phyloP scores from a whole-genome alignment of 768 basidiomycete genomes.

The Agaricus bisporus region DNA sequence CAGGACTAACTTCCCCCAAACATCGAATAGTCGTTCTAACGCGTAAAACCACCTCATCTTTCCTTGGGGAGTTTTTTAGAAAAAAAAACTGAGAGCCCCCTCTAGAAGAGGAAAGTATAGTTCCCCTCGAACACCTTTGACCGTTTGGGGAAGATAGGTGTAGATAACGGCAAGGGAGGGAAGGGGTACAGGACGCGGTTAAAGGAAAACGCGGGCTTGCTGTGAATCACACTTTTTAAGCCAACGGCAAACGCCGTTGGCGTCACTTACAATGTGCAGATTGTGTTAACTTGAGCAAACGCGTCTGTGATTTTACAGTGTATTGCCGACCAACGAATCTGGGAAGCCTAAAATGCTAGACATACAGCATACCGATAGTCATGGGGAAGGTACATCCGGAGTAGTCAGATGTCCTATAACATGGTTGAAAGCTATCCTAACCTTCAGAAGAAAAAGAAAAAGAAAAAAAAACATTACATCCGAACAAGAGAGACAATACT shows the following conservation, averaged over 20 bases:
- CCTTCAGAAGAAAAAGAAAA: no score
- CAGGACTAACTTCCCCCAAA: constrained; percentile 19
- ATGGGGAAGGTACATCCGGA: no score
- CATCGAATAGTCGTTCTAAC: constrained; percentile 19
- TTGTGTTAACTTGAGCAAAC: no score
- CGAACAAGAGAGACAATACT: not conserved
- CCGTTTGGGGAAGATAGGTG: constrained; percentile 12
- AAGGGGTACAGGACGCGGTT: constrained; percentile 13
- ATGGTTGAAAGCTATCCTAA: no score
- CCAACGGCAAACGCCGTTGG: not conserved
- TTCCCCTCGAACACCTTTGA: constrained; percentile 9
- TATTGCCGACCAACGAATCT: no score
- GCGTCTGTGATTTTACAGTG: no score
- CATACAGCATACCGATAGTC: no score
- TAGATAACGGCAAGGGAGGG: constrained; percentile 15
- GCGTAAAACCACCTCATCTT: constrained; percentile 25
- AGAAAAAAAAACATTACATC: not conserved
- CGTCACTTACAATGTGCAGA: not conserved
- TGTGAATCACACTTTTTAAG: not conserved
- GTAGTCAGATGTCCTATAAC: no score
- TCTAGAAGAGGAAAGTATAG: constrained; percentile 22
- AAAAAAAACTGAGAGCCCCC: constrained; percentile 5
- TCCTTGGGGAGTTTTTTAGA: constrained; percentile 16
- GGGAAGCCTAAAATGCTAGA: no score
- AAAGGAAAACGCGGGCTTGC: not conserved